Percentiles rank a stretch among this genome's conserved stretches.
Conservation (phyloP, 345 rosid species). For the rapeseed (Brassica napus) region Da-Ae NC_063450.1:43082501-43083000, state of each 20-base stretch:
- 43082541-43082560: not conserved
- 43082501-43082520: not conserved
- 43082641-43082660: conserved; percentile 41
- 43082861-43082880: too few relatives aligned
- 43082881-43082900: too few relatives aligned
- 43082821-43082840: too few relatives aligned
- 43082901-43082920: too few relatives aligned
- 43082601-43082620: conserved; percentile 40
- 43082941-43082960: too few relatives aligned
- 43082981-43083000: too few relatives aligned
- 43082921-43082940: too few relatives aligned
- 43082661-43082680: conserved; percentile 9
- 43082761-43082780: not conserved
- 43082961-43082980: too few relatives aligned
- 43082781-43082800: not conserved
- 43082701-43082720: not conserved
- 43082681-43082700: not conserved
- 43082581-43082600: conserved; percentile 40
- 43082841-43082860: too few relatives aligned
- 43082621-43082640: conserved; percentile 45
- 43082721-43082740: not conserved
- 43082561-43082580: not conserved
- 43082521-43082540: not conserved
- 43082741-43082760: not conserved
- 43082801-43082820: not conserved